Conservation (phyloP, 495 filamentous ascomycete genomes). For the Sabuloglossum arenarium region DNA sequence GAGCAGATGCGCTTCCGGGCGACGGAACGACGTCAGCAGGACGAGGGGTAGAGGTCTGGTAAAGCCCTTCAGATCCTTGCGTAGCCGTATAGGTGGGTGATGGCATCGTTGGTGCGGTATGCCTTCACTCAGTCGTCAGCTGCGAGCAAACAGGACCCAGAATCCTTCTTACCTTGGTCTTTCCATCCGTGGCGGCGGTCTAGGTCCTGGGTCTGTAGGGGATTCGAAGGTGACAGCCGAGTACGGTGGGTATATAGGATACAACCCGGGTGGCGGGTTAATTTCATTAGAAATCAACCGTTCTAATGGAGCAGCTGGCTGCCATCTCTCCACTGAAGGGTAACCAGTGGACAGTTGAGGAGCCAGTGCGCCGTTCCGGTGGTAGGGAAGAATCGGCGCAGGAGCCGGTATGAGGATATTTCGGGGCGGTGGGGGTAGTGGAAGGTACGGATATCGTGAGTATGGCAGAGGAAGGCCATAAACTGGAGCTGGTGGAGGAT, state of each 20-base stretch:
- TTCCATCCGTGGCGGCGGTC: neutral
- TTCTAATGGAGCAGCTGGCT: neutral
- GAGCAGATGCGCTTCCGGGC: neutral
- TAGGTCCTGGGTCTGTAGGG: neutral
- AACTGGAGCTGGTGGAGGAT: conserved; percentile 12
- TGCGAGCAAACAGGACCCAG: neutral
- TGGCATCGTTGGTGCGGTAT: neutral
- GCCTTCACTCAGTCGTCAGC: neutral
- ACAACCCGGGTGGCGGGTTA: neutral
- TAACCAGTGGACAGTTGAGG: neutral
- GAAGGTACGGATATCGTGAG: conserved; percentile 10
- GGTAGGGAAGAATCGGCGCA: conserved; percentile 9
- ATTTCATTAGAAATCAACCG: neutral
- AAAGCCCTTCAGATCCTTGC: neutral
- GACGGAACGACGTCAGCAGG: neutral
- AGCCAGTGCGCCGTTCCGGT: neutral
- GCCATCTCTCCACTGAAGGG: neutral
- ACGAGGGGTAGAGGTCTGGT: neutral
- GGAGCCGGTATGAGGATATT: neutral
- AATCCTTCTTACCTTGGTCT: neutral
- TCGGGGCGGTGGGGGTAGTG: conserved; percentile 5
- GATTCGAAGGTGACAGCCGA: neutral
- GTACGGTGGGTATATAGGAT: neutral
- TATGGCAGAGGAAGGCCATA: conserved; percentile 12
- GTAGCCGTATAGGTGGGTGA: neutral